Percentiles rank a stretch among this genome's conserved stretches.
phyloP scores from a whole-genome alignment of 768 basidiomycete genomes.

The Hirschioporus abietinus region DNA sequence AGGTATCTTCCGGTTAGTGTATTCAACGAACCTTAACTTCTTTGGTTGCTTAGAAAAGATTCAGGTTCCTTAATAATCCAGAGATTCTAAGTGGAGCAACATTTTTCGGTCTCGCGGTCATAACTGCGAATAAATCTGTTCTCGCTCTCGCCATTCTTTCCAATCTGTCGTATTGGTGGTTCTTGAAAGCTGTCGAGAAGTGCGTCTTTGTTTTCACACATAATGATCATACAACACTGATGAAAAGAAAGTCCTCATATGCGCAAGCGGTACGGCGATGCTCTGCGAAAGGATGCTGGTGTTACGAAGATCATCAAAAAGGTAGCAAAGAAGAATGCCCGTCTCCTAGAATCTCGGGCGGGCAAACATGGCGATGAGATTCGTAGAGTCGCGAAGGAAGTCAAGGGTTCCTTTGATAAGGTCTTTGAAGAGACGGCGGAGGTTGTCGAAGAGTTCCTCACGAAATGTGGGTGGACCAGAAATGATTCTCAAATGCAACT shows the following conservation, averaged over 20 bases:
- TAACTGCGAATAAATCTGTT: conserved; percentile 92
- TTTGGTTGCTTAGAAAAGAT: background rate
- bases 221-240: background rate
- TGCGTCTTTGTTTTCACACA: conserved; percentile 33
- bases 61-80: conserved; percentile 87
- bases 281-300: conserved; percentile 91
- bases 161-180: conserved; percentile 93
- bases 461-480: conserved; percentile 59
- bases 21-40: background rate
- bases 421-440: conserved; percentile 93
- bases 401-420: conserved; percentile 92
- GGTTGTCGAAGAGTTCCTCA: conserved; percentile 89
- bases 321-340: conserved; percentile 80
- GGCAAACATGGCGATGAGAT: conserved; percentile 82
- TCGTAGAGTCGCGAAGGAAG: conserved; percentile 79
- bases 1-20: conserved; percentile 83
- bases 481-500: background rate
- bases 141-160: conserved; percentile 78
- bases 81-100: conserved; percentile 95
- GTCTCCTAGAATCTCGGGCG: conserved; percentile 67
- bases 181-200: conserved; percentile 89
- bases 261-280: conserved; percentile 91
- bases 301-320: conserved; percentile 97
- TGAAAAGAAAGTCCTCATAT: conserved; percentile 79
- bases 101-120: conserved; percentile 88